Evolutionary conservation across 495 filamentous ascomycete species (phyloP), one percentile per base, ranked within the genome.

Genomic region (Cenococcum geophilum): DNA sequence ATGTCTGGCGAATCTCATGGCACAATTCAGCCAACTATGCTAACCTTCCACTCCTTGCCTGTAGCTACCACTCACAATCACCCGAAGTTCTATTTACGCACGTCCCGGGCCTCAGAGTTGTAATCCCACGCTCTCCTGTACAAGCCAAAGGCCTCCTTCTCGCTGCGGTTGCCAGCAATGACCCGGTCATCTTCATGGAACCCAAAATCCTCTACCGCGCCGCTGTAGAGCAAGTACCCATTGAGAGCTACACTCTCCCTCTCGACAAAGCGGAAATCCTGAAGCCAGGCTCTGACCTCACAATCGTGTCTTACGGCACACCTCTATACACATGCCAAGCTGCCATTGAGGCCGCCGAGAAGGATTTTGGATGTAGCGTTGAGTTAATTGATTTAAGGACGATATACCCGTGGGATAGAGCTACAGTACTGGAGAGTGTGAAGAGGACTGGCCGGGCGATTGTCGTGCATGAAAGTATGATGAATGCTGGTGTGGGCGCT

Each of bases 151-250:
- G 93, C 1, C 78, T 98, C 5, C 78, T 97, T 22, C 77, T 97
- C 1, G 77, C 79, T 8, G 79, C 92, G 0, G 89, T 93, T 61
- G 79, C 84, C 40, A 85, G 83, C 71, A 89, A 90, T 57, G 92
- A 98, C 71, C 93, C 93, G 0, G 89, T 92, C 57, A 76, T 98
- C 25, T 97, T 98, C 75, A 87, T 98, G 88, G 93, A 98, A 73
- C 95, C 93, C 0, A 98, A 98, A 77, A 85, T 92, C 9, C 76
- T 98, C 16, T 98, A 98, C 69, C 86, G 93, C 22, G 95, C 95
- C 0, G 91, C 93, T 0, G 90, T 96, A 27, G 93, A 98, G 72
- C 89, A 97, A 72, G 93, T 98, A 1, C 95, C 93, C 16, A 84
- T 83, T 5, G 86, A 80, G 40, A 78, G 86, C 18, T 98, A 97